Evolutionary conservation across 768 basidiomycete genomes (phyloP), one percentile per base, ranked within the genome.

Genomic region (Macrolepiota albuminosa): DNA sequence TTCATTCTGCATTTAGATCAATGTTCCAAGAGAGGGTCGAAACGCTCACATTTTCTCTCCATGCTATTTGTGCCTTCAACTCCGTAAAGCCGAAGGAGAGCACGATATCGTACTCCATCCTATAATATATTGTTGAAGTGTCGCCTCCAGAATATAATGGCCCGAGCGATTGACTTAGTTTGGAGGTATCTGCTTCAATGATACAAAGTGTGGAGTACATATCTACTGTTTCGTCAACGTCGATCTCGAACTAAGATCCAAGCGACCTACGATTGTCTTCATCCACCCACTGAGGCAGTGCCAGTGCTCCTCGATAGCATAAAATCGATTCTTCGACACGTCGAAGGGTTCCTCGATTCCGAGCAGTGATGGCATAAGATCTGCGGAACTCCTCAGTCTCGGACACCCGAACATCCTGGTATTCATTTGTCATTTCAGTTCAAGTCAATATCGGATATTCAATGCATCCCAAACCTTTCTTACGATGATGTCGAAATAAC

Each of bases 81-180:
- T 84, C 84, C 2, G 82, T 84, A 49, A 80, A 62, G 5, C 84
- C 84, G 57, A 85, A 83, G 8, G 78, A 67, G 26, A 85, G 61
- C 10, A 84, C 70, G 6, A 84, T 69, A n/a, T 78, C 75, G 58
- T 70, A 79, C 3, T 72, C 64, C 37, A 78, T 63, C 37, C 67
- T 58, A 58, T 69, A 79, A 54, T 70, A 76, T 29, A 29, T 26
- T 58, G 63, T 31, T 58, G 47, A 8, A 63, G 43, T 2, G 33
- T 52, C 46, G 53, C 59, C 24, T 63, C 31, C 37, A 21, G 48
- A 4, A 50, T 33, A n/a, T 21, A 49, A 21, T 53, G 55, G 65
- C 34, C 18, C 61, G 54, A 54, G 54, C n/a, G 31, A 43, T 21
- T 54, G 54, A 31, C 54, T 54, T 3, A 54, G 29, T 31, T 33